These are phyloP conservation scores for Alternaria viburni DNA, from an alignment of 2,329 filamentous ascomycete genomes.

Conservation along the genomic window DNA sequence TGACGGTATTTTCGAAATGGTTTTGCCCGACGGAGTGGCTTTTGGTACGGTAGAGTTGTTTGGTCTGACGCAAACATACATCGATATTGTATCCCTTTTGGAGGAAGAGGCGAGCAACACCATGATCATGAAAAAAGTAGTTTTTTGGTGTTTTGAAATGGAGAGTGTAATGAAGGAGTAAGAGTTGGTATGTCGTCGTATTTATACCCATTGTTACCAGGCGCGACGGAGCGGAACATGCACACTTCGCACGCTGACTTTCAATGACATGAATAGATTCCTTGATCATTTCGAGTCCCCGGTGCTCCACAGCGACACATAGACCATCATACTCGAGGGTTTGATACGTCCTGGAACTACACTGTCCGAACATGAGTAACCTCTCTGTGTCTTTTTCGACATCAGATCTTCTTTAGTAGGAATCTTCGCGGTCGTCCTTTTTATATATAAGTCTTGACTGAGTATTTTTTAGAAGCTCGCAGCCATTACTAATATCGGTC, in stretches of 20 bases:
- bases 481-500: neutral
- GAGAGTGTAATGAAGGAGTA: neutral
- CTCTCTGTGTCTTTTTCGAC: neutral
- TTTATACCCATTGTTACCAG: neutral
- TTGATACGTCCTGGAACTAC: fast-evolving
- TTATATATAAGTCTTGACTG: too few species aligned
- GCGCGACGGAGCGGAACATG: neutral
- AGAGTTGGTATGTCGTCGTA: neutral
- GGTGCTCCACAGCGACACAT: neutral
- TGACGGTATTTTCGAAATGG: too few species aligned
- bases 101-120: neutral
- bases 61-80: neutral
- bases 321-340: fast-evolving
- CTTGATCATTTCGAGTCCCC: neutral
- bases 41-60: neutral
- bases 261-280: neutral
- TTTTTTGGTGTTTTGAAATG: neutral
- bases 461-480: too few species aligned
- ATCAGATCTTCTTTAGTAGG: neutral
- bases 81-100: neutral
- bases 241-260: fast-evolving
- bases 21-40: neutral
- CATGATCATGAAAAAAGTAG: neutral
- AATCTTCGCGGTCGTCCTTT: neutral
- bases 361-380: neutral